A percentile compares a stretch with the other conserved stretches of the same genome.
Conservation (phyloP, 2,329 filamentous ascomycete genomes). For the Sclerotinia sclerotiorum region DNA sequence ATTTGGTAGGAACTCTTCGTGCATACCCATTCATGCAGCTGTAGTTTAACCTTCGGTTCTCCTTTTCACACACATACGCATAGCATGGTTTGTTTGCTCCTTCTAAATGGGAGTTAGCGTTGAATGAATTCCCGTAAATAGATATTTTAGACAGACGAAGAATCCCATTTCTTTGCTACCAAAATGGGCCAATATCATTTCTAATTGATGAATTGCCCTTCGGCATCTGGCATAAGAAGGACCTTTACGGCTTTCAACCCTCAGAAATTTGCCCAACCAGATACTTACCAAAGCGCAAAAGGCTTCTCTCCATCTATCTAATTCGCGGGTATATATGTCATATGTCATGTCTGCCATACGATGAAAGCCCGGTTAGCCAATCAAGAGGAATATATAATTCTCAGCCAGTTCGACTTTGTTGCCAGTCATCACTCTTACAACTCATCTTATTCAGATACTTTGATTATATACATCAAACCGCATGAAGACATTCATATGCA, state of each 20-base stretch:
- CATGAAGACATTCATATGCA: background rate
- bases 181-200: background rate
- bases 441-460: background rate
- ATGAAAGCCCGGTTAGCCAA: background rate
- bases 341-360: background rate
- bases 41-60: constrained; percentile 1
- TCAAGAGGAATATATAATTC: background rate
- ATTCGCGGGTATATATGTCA: background rate
- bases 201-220: background rate
- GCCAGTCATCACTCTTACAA: background rate
- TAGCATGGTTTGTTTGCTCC: constrained; percentile 9
- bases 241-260: background rate
- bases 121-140: constrained; percentile 5
- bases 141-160: constrained; percentile 14
- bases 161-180: constrained; percentile 1
- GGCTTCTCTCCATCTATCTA: background rate
- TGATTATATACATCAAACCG: background rate
- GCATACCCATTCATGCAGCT: constrained; percentile 5
- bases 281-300: background rate
- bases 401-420: background rate
- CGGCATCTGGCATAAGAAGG: background rate
- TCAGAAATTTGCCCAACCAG: background rate
- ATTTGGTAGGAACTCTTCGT: background rate
- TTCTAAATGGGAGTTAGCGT: constrained; percentile 2
- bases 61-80: constrained; percentile 8